phyloP scores from a whole-genome alignment of 2,329 filamentous ascomycete genomes.

The Colletotrichum magnum region DNA sequence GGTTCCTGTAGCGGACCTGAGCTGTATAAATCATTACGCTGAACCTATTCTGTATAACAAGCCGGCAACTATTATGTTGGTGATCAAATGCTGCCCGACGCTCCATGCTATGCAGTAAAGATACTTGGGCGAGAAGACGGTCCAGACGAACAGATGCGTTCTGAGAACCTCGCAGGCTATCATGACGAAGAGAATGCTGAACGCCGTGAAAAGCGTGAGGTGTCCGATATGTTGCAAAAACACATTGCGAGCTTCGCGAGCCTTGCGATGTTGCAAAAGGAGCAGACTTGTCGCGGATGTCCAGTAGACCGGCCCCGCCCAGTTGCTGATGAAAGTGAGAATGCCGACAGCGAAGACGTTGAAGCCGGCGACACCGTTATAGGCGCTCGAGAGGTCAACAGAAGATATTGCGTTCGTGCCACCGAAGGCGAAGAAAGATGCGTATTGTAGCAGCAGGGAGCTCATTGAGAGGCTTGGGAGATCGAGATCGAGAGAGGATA shows the following conservation, averaged over 20 bases:
- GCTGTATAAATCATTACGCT: not conserved
- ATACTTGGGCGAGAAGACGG: constrained; percentile 97
- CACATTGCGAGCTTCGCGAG: constrained; percentile 43
- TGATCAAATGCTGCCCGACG: constrained; percentile 81
- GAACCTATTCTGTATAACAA: constrained; percentile 68
- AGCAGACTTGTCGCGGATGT: constrained; percentile 74
- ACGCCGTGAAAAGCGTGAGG: constrained; percentile 79
- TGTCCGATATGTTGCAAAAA: constrained; percentile 70
- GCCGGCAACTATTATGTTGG: constrained; percentile 77
- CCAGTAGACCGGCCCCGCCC: constrained; percentile 94
- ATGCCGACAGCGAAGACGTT: constrained; percentile 85
- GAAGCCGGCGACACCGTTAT: constrained; percentile 90
- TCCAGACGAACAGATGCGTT: constrained; percentile 98
- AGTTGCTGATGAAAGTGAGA: constrained; percentile 90
- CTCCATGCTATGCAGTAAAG: constrained; percentile 93
- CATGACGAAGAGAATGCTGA: constrained; percentile 83
- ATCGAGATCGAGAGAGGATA: constrained; percentile 63
- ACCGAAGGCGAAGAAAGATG: constrained; percentile 90
- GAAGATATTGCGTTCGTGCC: constrained; percentile 96
- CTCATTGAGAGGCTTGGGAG: constrained; percentile 76
- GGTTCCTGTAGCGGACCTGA: not conserved
- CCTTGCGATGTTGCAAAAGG: constrained; percentile 57
- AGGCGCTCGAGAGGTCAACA: constrained; percentile 94
- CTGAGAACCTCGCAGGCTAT: constrained; percentile 85
- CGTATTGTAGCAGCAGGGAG: constrained; percentile 82